These are phyloP conservation scores for Serendipita sp. DNA, from an alignment of 768 basidiomycete species.

Conservation along the genomic window DNA sequence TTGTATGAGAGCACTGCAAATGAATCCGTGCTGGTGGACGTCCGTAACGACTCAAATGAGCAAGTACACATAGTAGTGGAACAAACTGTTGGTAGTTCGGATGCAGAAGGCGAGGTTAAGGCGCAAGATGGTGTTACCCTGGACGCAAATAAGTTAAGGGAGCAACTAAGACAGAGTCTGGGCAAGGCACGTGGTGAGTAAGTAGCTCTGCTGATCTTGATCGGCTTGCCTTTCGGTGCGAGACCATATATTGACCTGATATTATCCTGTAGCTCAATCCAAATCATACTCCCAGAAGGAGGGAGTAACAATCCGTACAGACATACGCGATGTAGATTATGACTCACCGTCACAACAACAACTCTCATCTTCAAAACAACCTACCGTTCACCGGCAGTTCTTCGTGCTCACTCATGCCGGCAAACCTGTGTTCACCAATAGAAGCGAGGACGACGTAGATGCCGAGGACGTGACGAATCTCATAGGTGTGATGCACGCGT, in stretches of 20 bases:
- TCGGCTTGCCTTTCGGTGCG: not conserved
- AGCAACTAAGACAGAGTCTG: slow-evolving; percentile 54
- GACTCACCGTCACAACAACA: not conserved
- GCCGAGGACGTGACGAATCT: slow-evolving; percentile 55
- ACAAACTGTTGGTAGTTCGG: not conserved
- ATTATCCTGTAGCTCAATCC: not conserved
- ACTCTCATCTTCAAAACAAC: not conserved
- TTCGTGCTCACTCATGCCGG: slow-evolving; percentile 90
- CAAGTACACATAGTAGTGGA: not conserved
- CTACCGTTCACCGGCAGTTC: slow-evolving; percentile 50
- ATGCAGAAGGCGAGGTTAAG: not conserved
- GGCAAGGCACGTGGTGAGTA: slow-evolving; percentile 29
- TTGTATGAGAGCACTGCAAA: not conserved
- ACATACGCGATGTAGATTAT: not conserved
- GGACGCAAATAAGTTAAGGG: slow-evolving; percentile 27
- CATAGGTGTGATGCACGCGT: slow-evolving; percentile 86
- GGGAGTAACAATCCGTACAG: not conserved
- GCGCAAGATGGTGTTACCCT: not conserved
- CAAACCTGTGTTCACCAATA: slow-evolving; percentile 83
- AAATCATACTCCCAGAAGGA: not conserved
- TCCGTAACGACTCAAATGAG: not conserved
- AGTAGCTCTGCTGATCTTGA: slow-evolving; percentile 9
- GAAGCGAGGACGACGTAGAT: slow-evolving; percentile 39
- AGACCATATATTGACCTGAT: not conserved
- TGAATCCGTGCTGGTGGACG: not conserved